Evolutionary conservation across 202 grass and related monocot genomes (phyloP).

Genomic region (Schoenoplectus triqueter): DNA sequence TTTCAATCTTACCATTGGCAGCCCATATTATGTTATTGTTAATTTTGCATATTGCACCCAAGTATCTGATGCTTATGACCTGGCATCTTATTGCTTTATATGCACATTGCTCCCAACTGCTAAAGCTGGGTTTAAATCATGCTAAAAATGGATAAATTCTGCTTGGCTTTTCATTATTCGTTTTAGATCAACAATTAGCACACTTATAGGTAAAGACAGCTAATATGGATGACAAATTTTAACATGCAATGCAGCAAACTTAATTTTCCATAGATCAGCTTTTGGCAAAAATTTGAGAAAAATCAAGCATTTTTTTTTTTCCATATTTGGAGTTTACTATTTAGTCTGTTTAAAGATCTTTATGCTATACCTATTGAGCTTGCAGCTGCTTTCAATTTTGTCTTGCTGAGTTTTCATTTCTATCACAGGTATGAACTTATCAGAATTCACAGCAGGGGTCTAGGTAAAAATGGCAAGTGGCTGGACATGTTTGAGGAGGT

Average conservation of each 20-base stretch:
- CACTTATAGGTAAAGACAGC: not conserved
- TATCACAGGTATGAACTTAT: constrained; percentile 82
- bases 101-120: not conserved
- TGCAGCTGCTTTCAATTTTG: not conserved
- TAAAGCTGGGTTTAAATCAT: not conserved
- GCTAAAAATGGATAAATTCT: not conserved
- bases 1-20: not conserved
- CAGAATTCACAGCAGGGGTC: constrained; percentile 69
- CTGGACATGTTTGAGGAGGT: constrained; percentile 89
- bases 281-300: constrained; percentile 9
- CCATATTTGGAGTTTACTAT: not conserved
- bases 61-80: constrained; percentile 13
- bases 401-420: not conserved
- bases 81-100: not conserved
- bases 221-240: not conserved
- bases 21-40: not conserved
- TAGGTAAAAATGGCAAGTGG: constrained; percentile 82
- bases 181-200: not conserved
- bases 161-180: not conserved
- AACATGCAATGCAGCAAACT: not conserved
- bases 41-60: constrained; percentile 4
- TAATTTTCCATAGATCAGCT: not conserved
- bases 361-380: constrained; percentile 12
- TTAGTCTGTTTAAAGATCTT: not conserved
- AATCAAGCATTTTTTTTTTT: not conserved